Conservation (phyloP, 2,329 filamentous ascomycete genomes). For the Sordariomycetes sp. region DNA sequence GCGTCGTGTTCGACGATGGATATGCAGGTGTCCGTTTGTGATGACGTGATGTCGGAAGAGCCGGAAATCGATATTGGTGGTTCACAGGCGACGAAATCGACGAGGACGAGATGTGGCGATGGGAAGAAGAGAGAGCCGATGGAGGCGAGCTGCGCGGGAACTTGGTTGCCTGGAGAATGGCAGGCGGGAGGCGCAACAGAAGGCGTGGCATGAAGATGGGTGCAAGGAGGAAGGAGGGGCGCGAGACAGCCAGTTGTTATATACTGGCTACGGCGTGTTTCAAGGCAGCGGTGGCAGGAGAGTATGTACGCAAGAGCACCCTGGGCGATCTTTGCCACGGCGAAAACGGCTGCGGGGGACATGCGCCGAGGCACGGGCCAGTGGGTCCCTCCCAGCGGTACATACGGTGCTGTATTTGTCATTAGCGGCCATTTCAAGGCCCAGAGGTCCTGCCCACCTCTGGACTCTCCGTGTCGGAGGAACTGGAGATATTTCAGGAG, state of each 20-base stretch:
- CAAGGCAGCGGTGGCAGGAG: background rate
- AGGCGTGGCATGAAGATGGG: background rate
- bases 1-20: background rate
- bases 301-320: background rate
- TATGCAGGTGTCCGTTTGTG: slow-evolving; percentile 1
- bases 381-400: background rate
- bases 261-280: no score
- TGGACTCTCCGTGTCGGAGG: no score
- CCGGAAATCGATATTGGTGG: background rate
- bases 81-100: background rate
- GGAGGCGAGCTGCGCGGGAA: background rate
- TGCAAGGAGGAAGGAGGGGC: background rate
- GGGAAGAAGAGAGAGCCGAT: background rate
- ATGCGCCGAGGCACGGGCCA: background rate
- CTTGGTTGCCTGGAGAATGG: background rate
- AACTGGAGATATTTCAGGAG: no score
- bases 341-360: background rate
- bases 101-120: background rate
- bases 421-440: background rate
- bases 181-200: background rate
- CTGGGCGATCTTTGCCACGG: background rate
- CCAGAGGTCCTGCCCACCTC: background rate
- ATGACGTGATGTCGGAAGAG: background rate
- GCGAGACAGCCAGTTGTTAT: background rate
- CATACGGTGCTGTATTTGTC: background rate